Evolutionary conservation across 2,329 filamentous ascomycete genomes (phyloP).

Genomic region (Apiospora kogelbergensis): DNA sequence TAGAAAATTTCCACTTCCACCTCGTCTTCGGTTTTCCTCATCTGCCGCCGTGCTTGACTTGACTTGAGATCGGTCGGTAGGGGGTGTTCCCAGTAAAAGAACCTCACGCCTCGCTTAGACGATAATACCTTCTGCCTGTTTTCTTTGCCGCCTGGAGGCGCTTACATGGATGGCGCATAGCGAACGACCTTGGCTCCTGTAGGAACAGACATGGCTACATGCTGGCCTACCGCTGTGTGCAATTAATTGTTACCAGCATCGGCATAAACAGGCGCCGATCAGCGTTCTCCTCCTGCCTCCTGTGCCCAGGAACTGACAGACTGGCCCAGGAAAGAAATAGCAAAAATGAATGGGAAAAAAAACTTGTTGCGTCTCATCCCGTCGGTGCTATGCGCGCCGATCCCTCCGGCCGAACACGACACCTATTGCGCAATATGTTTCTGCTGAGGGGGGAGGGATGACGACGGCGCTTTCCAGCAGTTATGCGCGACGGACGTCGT

Average conservation of each 20-base stretch:
- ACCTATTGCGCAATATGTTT: slow-evolving; percentile 2
- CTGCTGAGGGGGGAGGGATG: background rate
- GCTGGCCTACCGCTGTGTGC: background rate
- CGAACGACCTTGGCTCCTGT: background rate
- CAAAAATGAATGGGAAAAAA: too few relatives aligned
- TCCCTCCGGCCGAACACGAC: background rate
- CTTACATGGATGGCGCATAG: background rate
- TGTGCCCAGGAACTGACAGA: background rate
- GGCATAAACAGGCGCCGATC: background rate
- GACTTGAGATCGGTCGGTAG: background rate
- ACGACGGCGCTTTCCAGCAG: slow-evolving; percentile 1
- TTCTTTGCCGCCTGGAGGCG: background rate
- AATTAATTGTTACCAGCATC: background rate
- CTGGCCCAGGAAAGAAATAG: background rate
- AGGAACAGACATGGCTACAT: background rate
- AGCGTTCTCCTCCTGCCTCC: background rate
- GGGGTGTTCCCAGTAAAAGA: background rate
- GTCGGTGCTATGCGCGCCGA: background rate
- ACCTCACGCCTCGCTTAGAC: background rate
- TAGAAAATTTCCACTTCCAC: slow-evolving; percentile 2
- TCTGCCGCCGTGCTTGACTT: background rate
- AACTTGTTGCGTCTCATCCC: background rate
- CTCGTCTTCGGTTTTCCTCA: background rate
- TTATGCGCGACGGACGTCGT: slow-evolving; percentile 4
- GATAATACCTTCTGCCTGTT: background rate